phyloP scores from a whole-genome alignment of 2,329 filamentous ascomycete species.

The Rachicladosporium sp. region DNA sequence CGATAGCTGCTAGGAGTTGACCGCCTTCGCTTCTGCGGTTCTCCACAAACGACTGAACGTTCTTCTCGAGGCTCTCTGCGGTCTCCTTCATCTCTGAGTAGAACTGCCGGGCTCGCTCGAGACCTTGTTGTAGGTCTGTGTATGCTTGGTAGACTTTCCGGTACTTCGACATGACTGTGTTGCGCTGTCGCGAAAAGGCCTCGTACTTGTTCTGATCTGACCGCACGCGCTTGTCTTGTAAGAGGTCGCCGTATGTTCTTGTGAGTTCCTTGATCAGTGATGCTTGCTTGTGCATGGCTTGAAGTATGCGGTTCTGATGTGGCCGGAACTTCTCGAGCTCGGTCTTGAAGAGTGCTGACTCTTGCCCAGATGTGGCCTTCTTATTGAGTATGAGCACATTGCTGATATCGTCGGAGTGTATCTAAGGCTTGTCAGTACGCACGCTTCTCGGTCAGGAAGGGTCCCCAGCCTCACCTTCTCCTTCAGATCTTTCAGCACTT shows the following conservation, averaged over 20 bases:
- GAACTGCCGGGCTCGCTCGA: conserved; percentile 81
- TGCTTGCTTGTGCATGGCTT: conserved; percentile 91
- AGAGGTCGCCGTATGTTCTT: conserved; percentile 67
- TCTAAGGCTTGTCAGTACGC: conserved; percentile 38
- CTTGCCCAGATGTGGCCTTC: conserved; percentile 85
- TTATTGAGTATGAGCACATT: conserved; percentile 97
- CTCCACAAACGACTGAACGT: conserved; percentile 93
- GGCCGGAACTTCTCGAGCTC: conserved; percentile 96
- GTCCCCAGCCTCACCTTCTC: conserved; percentile 58
- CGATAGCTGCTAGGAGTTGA: conserved; percentile 77
- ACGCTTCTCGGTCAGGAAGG: background rate
- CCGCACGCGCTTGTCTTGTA: conserved; percentile 88
- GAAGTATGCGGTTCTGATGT: conserved; percentile 79
- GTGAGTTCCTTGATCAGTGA: conserved; percentile 92
- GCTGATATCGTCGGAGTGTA: conserved; percentile 92
- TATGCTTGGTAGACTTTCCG: conserved; percentile 88
- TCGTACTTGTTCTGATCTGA: conserved; percentile 95
- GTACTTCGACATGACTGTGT: conserved; percentile 71
- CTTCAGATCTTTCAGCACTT: conserved; percentile 92
- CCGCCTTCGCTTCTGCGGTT: conserved; percentile 86
- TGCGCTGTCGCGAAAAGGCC: conserved; percentile 68
- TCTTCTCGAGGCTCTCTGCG: conserved; percentile 82
- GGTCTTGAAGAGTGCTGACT: conserved; percentile 82
- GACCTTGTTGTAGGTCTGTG: conserved; percentile 72
- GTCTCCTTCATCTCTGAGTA: conserved; percentile 95